These are phyloP conservation scores for Botrytis squamosa DNA, from an alignment of 2,329 filamentous ascomycete genomes.

Conservation along the genomic window DNA sequence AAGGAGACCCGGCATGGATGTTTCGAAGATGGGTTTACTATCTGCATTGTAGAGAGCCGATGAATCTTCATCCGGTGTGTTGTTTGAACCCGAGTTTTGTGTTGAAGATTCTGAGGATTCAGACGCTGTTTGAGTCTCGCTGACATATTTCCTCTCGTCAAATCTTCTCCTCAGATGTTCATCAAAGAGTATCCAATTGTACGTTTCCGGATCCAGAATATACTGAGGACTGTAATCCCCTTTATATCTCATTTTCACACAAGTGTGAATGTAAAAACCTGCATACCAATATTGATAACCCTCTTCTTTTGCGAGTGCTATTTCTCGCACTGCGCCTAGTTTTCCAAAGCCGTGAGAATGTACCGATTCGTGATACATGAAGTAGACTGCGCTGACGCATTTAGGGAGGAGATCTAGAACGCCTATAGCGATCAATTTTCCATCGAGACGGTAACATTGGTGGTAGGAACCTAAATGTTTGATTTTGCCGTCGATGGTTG, in stretches of 20 bases:
- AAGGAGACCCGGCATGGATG: slow-evolving; percentile 65
- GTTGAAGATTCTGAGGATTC: slow-evolving; percentile 9
- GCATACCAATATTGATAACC: slow-evolving; percentile 80
- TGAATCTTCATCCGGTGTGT: slow-evolving; percentile 4
- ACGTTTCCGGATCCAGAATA: slow-evolving; percentile 66
- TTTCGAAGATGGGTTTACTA: slow-evolving; percentile 52
- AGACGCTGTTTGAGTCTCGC: slow-evolving; percentile 13
- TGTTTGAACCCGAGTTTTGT: slow-evolving; percentile 13
- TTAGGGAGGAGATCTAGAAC: slow-evolving; percentile 76
- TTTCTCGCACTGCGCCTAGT: slow-evolving; percentile 71
- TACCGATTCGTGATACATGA: slow-evolving; percentile 75
- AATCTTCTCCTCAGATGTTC: slow-evolving; percentile 53
- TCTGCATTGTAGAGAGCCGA: slow-evolving; percentile 24
- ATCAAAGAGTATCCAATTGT: slow-evolving; percentile 59
- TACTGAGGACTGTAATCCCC: slow-evolving; percentile 74
- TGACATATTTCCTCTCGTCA: slow-evolving; percentile 34
- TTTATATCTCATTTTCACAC: slow-evolving; percentile 83
- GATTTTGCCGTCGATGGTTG: slow-evolving; percentile 51
- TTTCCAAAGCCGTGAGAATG: slow-evolving; percentile 71
- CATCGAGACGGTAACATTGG: slow-evolving; percentile 78
- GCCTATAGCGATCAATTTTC: slow-evolving; percentile 70
- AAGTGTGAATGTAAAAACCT: slow-evolving; percentile 78
- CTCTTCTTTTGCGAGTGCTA: slow-evolving; percentile 64
- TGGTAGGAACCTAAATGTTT: slow-evolving; percentile 70
- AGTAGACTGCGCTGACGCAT: slow-evolving; percentile 79